Conservation (phyloP, 177 flowering plant species). For the Vitis hybrid region DNA sequence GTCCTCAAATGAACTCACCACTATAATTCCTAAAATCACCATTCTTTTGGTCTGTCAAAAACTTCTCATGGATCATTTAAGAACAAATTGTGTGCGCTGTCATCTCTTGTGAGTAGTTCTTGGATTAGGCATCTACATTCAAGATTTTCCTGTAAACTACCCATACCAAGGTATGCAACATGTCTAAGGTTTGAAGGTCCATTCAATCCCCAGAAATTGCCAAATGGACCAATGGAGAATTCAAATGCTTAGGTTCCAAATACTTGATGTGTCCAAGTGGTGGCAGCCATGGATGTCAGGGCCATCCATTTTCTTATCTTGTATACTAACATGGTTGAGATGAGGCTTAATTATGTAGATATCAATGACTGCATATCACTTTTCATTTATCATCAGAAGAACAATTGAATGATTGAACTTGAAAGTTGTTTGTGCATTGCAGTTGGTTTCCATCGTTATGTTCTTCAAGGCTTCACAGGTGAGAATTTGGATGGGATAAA, state of each 20-base stretch:
- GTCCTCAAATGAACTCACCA: too few species aligned
- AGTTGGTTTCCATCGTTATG: conserved; percentile 88
- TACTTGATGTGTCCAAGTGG: not conserved
- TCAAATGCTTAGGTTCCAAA: not conserved
- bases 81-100: not conserved
- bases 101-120: too few species aligned
- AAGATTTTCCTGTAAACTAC: not conserved
- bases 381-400: not conserved
- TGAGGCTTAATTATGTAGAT: not conserved
- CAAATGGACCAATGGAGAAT: too few species aligned
- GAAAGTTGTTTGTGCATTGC: conserved; percentile 9
- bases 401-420: not conserved
- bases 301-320: not conserved
- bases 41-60: not conserved
- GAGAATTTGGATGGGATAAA: conserved; percentile 41
- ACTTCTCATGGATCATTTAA: not conserved
- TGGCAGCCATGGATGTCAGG: not conserved
- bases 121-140: not conserved
- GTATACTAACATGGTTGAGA: not conserved
- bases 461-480: conserved; percentile 52
- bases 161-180: too few species aligned
- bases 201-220: too few species aligned
- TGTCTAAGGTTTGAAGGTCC: too few species aligned
- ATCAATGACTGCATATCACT: not conserved
- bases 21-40: not conserved